phyloP scores from a whole-genome alignment of 2,329 filamentous ascomycete genomes.

The Aspergillus pseudonomiae region DNA sequence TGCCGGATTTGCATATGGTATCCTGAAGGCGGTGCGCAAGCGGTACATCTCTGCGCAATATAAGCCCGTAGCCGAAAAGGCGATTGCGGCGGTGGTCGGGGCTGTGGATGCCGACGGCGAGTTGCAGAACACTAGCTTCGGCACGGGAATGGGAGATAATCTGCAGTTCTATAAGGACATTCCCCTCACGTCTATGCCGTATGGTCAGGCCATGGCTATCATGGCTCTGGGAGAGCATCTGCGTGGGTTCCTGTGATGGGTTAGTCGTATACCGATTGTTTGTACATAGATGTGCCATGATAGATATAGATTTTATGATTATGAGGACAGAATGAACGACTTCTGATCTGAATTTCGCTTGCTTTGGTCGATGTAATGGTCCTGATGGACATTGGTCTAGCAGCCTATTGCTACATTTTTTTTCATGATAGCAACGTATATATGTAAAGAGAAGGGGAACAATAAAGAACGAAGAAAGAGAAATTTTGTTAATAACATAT shows the following conservation, averaged over 20 bases:
- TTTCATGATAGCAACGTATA: too few relatives aligned
- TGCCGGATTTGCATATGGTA: constrained; percentile 78
- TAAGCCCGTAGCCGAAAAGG: constrained; percentile 63
- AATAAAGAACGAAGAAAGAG: too few relatives aligned
- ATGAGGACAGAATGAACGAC: not conserved
- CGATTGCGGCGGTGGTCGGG: constrained; percentile 66
- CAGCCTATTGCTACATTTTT: accelerated
- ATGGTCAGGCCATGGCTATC: constrained; percentile 82
- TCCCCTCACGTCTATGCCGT: constrained; percentile 77
- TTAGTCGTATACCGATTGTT: not conserved
- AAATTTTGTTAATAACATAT: too few relatives aligned
- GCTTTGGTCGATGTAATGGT: not conserved
- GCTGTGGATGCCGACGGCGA: constrained; percentile 71
- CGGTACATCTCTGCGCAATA: constrained; percentile 68
- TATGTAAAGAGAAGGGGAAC: too few relatives aligned
- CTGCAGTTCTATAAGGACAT: constrained; percentile 80
- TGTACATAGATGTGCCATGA: constrained; percentile 8
- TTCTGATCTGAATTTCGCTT: not conserved
- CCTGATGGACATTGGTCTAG: not conserved
- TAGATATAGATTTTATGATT: not conserved
- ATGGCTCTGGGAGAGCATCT: constrained; percentile 78
- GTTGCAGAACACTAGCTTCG: constrained; percentile 74
- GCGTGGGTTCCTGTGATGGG: constrained; percentile 38
- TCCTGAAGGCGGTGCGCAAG: constrained; percentile 72
- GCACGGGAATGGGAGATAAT: constrained; percentile 74